A percentile compares a stretch with the other conserved stretches of the same genome.
These are phyloP conservation scores for Austropuccinia psidii DNA, from an alignment of 1,284 basidiomycete species.

Conservation along the genomic window DNA sequence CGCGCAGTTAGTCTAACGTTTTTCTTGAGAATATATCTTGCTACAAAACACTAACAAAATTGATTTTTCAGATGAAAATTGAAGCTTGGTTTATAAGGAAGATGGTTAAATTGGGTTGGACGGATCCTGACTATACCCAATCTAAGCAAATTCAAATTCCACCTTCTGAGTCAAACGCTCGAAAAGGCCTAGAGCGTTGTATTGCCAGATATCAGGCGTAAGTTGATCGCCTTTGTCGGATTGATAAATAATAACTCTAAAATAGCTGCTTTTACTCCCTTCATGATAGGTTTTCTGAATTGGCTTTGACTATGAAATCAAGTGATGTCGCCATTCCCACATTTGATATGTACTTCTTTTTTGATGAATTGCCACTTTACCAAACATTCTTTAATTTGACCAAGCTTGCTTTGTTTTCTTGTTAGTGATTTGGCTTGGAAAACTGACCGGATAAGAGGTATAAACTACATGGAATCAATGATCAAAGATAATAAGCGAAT, in stretches of 20 bases:
- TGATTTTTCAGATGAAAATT: not conserved
- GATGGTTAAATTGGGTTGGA: slow-evolving; percentile 9
- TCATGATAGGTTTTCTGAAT: not conserved
- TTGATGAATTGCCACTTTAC: not conserved
- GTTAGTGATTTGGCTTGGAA: slow-evolving; percentile 7
- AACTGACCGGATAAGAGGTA: not conserved
- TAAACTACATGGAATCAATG: slow-evolving; percentile 1
- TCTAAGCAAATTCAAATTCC: not conserved
- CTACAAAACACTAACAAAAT: not conserved
- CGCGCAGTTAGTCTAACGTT: not conserved
- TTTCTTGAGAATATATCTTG: not conserved
- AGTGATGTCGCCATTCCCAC: not conserved
- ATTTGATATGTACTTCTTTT: not conserved
- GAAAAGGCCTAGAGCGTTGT: not conserved
- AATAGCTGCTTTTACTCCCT: not conserved
- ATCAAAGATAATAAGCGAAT: not conserved
- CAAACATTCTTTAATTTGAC: not conserved
- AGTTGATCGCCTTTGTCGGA: not conserved
- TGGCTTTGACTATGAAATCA: not conserved
- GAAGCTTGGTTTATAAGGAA: not conserved
- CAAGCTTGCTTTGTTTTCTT: not conserved
- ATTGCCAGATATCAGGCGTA: slow-evolving; percentile 1
- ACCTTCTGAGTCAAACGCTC: too few relatives aligned
- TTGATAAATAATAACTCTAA: too few relatives aligned
- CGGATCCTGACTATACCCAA: not conserved